Conservation (phyloP, 129 eudicot genomes). For the Helianthus annuus region DNA sequence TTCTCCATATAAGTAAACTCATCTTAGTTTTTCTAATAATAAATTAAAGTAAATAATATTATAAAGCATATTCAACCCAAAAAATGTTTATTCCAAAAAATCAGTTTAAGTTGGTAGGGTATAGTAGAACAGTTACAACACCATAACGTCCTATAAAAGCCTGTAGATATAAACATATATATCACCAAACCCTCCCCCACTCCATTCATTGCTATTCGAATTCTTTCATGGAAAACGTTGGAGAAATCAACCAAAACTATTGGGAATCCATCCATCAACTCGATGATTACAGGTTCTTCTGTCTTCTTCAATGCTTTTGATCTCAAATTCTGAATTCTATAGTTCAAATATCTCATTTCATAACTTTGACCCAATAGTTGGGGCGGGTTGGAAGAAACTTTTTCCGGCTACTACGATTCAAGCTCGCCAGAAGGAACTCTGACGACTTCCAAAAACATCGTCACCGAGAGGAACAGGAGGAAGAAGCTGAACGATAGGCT, state of each 20-base stretch:
- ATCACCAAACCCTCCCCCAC: constrained; percentile 6
- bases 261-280: constrained; percentile 33
- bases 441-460: constrained; percentile 64
- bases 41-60: too few species aligned
- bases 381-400: constrained; percentile 50
- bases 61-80: too few species aligned
- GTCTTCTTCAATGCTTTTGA: neutral
- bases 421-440: constrained; percentile 87
- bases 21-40: too few species aligned
- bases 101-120: too few species aligned
- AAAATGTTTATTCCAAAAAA: too few species aligned
- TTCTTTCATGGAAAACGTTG: constrained; percentile 25
- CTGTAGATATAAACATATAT: neutral
- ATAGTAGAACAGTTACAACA: neutral
- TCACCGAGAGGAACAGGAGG: constrained; percentile 80
- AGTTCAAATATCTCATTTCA: neutral
- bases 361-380: constrained; percentile 29
- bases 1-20: too few species aligned
- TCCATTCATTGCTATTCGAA: neutral
- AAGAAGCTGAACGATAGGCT: constrained; percentile 76
- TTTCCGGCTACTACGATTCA: constrained; percentile 65
- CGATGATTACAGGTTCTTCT: constrained; percentile 26
- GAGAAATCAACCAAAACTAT: constrained; percentile 13
- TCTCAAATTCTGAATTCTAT: neutral
- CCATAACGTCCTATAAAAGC: neutral